Conservation (phyloP, 2,329 filamentous ascomycete genomes). For the Metarhizium album region DNA sequence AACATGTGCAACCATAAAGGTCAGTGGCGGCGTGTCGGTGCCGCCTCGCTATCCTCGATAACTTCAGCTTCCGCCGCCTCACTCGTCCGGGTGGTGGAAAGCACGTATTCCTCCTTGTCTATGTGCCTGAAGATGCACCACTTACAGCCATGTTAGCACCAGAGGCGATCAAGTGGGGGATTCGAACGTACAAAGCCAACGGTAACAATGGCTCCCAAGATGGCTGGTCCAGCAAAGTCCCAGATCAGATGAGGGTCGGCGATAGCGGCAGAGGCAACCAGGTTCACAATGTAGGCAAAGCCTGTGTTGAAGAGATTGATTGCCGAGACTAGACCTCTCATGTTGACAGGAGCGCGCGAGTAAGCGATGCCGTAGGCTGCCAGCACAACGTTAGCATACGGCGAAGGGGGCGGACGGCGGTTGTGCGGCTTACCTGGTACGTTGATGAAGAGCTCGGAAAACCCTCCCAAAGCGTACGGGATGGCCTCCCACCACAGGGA, state of each 20-base stretch:
- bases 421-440: slow-evolving; percentile 10
- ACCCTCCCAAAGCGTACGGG: slow-evolving; percentile 17
- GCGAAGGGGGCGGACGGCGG: not conserved
- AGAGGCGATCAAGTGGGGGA: not conserved
- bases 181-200: slow-evolving; percentile 24
- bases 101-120: slow-evolving; percentile 15
- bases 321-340: slow-evolving; percentile 39
- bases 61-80: slow-evolving; percentile 2
- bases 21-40: not conserved
- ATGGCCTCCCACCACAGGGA: slow-evolving; percentile 15
- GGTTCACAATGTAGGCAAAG: slow-evolving; percentile 33
- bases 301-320: slow-evolving; percentile 37
- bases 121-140: slow-evolving; percentile 13
- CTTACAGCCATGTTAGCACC: not conserved
- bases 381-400: not conserved
- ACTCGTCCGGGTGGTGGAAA: slow-evolving; percentile 13
- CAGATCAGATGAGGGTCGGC: slow-evolving; percentile 38
- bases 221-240: slow-evolving; percentile 38
- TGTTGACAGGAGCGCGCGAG: slow-evolving; percentile 37
- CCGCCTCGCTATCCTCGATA: not conserved
- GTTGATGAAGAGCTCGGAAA: slow-evolving; percentile 19
- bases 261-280: slow-evolving; percentile 34
- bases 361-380: slow-evolving; percentile 40
- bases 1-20: not conserved
- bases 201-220: slow-evolving; percentile 32